Evolutionary conservation across 2,329 filamentous ascomycete species (phyloP).

Genomic region (Diaporthe capsici): DNA sequence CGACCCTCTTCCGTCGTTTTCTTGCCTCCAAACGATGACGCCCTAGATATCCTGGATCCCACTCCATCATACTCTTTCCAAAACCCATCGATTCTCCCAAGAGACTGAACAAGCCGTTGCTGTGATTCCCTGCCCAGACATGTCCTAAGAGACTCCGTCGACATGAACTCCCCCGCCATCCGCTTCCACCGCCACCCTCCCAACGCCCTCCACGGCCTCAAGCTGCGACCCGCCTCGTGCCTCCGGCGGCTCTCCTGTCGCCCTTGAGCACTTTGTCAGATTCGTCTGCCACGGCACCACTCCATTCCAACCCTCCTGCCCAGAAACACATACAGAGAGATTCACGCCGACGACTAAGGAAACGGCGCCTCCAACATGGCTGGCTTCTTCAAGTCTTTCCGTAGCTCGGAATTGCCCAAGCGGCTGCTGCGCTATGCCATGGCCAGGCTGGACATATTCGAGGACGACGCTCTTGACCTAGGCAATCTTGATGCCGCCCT

Average conservation of each 20-base stretch:
- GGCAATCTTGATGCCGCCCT: constrained; percentile 88
- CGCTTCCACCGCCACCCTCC: constrained; percentile 30
- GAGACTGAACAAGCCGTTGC: constrained; percentile 4
- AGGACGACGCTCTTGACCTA: constrained; percentile 87
- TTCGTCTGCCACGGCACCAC: not conserved
- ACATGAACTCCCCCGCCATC: constrained; percentile 40
- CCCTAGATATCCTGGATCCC: constrained; percentile 16
- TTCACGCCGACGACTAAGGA: constrained; percentile 1
- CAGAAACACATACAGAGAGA: not conserved
- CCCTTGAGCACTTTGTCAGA: constrained; percentile 18
- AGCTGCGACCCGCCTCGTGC: constrained; percentile 21
- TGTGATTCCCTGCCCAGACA: constrained; percentile 8
- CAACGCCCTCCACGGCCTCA: constrained; percentile 35
- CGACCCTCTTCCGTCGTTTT: not conserved
- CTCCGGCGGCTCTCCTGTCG: not conserved
- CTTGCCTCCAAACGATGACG: not conserved
- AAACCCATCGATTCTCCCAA: not conserved
- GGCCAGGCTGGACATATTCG: constrained; percentile 86
- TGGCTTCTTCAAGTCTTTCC: constrained; percentile 76
- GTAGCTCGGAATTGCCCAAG: constrained; percentile 85
- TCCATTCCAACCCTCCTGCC: not conserved
- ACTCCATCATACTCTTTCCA: not conserved
- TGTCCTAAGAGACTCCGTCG: constrained; percentile 37
- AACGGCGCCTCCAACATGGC: constrained; percentile 68
- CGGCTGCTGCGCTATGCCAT: constrained; percentile 89